Conservation (phyloP, 495 filamentous ascomycete genomes). For the Cryomyces antarcticus region DNA sequence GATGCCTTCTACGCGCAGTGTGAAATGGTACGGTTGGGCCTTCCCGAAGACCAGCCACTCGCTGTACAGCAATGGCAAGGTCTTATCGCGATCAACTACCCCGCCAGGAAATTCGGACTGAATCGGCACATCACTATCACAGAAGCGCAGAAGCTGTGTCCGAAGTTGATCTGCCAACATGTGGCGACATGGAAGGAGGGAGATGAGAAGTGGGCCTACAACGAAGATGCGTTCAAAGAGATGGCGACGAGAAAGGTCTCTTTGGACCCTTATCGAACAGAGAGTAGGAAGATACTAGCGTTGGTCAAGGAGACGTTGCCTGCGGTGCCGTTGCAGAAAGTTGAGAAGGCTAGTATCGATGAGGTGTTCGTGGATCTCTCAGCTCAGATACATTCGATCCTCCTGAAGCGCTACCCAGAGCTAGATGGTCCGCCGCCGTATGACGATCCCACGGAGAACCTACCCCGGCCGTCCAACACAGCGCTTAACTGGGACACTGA, state of each 20-base stretch:
- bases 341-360: constrained; percentile 82
- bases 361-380: constrained; percentile 90
- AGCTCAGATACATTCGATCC: constrained; percentile 51
- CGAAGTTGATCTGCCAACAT: constrained; percentile 68
- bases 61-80: constrained; percentile 84
- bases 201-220: constrained; percentile 77
- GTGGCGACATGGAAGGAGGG: constrained; percentile 92
- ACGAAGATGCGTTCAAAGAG: constrained; percentile 48
- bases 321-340: constrained; percentile 35
- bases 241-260: constrained; percentile 84
- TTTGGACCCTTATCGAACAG: constrained; percentile 74
- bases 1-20: constrained; percentile 98
- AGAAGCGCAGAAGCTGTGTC: constrained; percentile 81
- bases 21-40: constrained; percentile 68
- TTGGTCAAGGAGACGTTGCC: constrained; percentile 57
- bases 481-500: constrained; percentile 68
- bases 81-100: constrained; percentile 90
- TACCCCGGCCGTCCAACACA: constrained; percentile 56
- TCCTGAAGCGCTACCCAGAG: constrained; percentile 65
- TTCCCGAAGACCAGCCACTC: constrained; percentile 54
- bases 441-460: constrained; percentile 46
- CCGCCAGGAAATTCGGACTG: constrained; percentile 62
- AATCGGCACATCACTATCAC: constrained; percentile 48
- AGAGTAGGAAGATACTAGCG: constrained; percentile 64
- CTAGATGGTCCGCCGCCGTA: constrained; percentile 39